Base-by-base conservation (phyloP, 1,284 basidiomycete genomes). In the Malassezia nana region DNA sequence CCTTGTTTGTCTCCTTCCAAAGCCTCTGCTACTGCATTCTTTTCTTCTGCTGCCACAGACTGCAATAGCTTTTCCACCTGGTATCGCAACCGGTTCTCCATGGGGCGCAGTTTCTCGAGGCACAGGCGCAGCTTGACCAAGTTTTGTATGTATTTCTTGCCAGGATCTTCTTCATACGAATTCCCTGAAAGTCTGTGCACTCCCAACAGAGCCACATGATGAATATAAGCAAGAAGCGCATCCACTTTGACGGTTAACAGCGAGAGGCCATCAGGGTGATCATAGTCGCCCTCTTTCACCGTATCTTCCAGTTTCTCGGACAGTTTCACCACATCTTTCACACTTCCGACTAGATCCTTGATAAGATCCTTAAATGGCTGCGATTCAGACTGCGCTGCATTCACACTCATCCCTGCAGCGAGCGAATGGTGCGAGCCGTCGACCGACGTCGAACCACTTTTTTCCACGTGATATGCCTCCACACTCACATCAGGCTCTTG, bases 61-160 rank as follows among this genome's bases (percentile, higher is more conserved):
- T 62, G 54, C 9, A 70, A 46, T 16, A 67, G 81, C 74, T 96
- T 95, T 67, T 95, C 90, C 67, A 96, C 87, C 75, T 96, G 91
- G 74, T 96, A 94, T 57, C 82, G 84, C 80, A 96, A 84, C 67
- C 87, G 84, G 50, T 79, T 80, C 75, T 98, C 91, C 32, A 98
- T 64, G 0, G 77, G 76, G 25, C 75, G 68, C 24, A 78, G 73
- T 64, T 79, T 79, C 51, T 80, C 79, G 16, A 73, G 56, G 38
- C 66, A 50, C n/a, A 73, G 50, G 1, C 70, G 55, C 18, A 64
- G 49, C 50, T 59, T 58, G 26, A 72, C 55, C 1, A 73, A 57
- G 18, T 60, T 57, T 44, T 56, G 33, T 10, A 69, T 64, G 18
- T 72, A 58, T 16, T 55, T 45, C 8, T 44, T 15, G 1, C 58